Base-by-base conservation (phyloP, 257 asterid species). In the Leonotis leonurus region DNA sequence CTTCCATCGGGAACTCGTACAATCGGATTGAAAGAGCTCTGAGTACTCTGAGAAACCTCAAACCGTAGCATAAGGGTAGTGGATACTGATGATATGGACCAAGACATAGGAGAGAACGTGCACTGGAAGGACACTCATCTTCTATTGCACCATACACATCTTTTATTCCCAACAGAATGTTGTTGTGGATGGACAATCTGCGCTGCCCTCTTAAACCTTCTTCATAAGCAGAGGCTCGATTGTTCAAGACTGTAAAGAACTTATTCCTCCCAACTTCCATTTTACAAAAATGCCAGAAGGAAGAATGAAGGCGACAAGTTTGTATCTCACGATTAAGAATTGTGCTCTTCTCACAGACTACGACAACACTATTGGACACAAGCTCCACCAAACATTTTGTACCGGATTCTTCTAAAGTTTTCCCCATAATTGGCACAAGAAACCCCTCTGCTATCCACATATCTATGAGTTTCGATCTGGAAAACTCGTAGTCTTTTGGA, bases 371-470 rank as follows among this genome's bases (percentile, higher is more conserved):
- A 49, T 22, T 10, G 56, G 56, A 49, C 22, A 22, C 56, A 49
- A 49, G 56, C 56, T 49, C 33, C 16, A 22, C 32, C 56, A 49
- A 24, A 8, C 32, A 49, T 24, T 49, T 49, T 12, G 32, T 49
- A 24, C 29, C 56, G 12, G 32, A 49, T 9, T 22, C 33, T 49
- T 49, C 56, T 8, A 49, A 49, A 22, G 32, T 21, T 22, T 49
- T n/a, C 12, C 27, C 56, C 7, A 0, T 4, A 2, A 5, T 4
- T 20, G 60, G 65, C 46, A 22, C 41, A 13, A 70, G 60, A 57
- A 75, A 48, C 49, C 74, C 71, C 46, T 65, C 73, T 1, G 56
- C 60, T 4, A 35, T 8, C 72, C 77, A 65, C 21, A 72, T 10
- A 29, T 49, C 17, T 11, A 64, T 10, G 21, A 72, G 37, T 46